Evolutionary conservation across 768 basidiomycete species (phyloP).

Genomic region (Lactifluus piperatus): DNA sequence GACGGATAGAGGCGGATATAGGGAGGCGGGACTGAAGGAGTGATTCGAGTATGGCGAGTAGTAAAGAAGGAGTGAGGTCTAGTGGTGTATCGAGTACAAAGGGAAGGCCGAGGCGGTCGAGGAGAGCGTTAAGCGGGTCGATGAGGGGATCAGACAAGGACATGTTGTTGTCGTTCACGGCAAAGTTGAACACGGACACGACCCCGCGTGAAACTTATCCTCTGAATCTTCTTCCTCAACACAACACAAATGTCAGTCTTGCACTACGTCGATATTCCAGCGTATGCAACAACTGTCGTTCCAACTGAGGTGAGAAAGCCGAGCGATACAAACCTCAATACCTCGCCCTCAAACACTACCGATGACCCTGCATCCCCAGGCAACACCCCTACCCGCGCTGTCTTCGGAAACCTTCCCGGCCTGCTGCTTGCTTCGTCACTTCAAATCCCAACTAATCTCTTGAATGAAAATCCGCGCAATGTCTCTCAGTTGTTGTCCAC

Average conservation of each 20-base stretch:
- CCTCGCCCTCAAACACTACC: neutral
- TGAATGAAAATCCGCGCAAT: slow-evolving; percentile 20
- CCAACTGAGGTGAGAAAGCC: neutral
- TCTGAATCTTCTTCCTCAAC: neutral
- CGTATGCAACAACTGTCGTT: slow-evolving; percentile 14
- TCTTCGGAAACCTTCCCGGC: slow-evolving; percentile 17
- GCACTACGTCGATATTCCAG: slow-evolving; percentile 18
- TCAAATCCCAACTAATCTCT: slow-evolving; percentile 10
- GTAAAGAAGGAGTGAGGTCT: slow-evolving; percentile 64
- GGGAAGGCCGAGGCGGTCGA: slow-evolving; percentile 26
- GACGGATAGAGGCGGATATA: slow-evolving; percentile 30
- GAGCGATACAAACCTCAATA: neutral
- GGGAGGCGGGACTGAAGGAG: slow-evolving; percentile 49
- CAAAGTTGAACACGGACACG: neutral
- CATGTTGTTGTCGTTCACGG: neutral
- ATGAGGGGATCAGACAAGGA: slow-evolving; percentile 17
- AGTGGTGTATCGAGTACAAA: slow-evolving; percentile 28
- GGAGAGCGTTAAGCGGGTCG: slow-evolving; percentile 26
- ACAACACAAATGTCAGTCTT: slow-evolving; percentile 5
- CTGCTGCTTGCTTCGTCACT: slow-evolving; percentile 16
- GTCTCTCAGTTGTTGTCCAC: slow-evolving; percentile 40
- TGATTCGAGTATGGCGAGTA: slow-evolving; percentile 62
- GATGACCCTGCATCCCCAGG: neutral
- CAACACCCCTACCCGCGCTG: slow-evolving; percentile 3
- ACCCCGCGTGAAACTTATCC: neutral